Conservation (phyloP, 495 filamentous ascomycete species). For the Lentithecium fluviatile region DNA sequence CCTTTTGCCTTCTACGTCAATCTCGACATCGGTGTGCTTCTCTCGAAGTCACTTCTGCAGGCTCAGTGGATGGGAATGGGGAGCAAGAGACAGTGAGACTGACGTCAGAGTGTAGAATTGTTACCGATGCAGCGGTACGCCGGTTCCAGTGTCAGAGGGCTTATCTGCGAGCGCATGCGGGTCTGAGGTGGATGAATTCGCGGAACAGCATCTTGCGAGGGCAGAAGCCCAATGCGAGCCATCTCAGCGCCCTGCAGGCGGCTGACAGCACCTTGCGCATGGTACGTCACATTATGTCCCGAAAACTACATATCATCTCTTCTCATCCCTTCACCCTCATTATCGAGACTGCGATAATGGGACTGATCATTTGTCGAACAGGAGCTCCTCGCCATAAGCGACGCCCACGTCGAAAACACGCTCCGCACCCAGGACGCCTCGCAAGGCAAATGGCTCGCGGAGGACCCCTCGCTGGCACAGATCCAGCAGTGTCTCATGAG, state of each 20-base stretch:
- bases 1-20: neutral
- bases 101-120: slow-evolving; percentile 55
- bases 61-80: neutral
- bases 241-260: slow-evolving; percentile 58
- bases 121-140: slow-evolving; percentile 73
- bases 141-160: slow-evolving; percentile 85
- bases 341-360: neutral
- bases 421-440: slow-evolving; percentile 40
- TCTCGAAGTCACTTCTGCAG: slow-evolving; percentile 4
- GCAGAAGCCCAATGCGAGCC: slow-evolving; percentile 57
- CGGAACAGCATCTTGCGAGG: slow-evolving; percentile 66
- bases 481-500: slow-evolving; percentile 32
- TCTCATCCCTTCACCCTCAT: neutral
- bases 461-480: slow-evolving; percentile 41
- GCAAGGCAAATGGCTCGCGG: slow-evolving; percentile 44
- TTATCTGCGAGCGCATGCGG: slow-evolving; percentile 74
- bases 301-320: neutral
- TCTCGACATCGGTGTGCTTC: neutral
- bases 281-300: slow-evolving; percentile 49
- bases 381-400: slow-evolving; percentile 44
- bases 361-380: no score
- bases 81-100: slow-evolving; percentile 9
- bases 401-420: slow-evolving; percentile 41
- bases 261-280: slow-evolving; percentile 59
- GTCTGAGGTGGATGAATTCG: slow-evolving; percentile 75